These are phyloP conservation scores for Fallopia convolvulus DNA, from an alignment of 148 eudicot genomes.

Conservation along the genomic window DNA sequence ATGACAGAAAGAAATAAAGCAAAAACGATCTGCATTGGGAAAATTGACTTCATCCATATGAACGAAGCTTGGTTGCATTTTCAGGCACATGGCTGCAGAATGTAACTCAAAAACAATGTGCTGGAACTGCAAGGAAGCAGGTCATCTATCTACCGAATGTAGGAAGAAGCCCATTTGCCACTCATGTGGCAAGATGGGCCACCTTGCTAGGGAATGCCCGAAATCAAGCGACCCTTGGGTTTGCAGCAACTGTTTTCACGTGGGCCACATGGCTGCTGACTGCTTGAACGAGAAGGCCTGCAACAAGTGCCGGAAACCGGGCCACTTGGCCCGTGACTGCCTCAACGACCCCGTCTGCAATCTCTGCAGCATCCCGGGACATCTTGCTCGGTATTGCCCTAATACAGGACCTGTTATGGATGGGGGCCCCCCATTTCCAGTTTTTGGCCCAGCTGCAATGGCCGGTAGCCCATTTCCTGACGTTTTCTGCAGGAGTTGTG, in stretches of 20 bases:
- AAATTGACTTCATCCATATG: not conserved
- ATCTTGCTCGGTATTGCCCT: constrained; percentile 31
- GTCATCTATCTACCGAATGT: constrained; percentile 37
- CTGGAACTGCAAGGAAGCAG: constrained; percentile 44
- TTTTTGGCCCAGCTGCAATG: constrained; percentile 17
- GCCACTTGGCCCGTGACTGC: constrained; percentile 41
- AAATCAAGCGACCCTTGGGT: constrained; percentile 34
- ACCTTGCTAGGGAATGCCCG: constrained; percentile 37
- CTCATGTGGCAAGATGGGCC: constrained; percentile 39
- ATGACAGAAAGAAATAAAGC: not conserved
- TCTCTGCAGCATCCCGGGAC: constrained; percentile 25
- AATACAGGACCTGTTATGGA: constrained; percentile 17
- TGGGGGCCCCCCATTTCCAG: constrained; percentile 13
- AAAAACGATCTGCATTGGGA: not conserved
- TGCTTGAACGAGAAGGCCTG: constrained; percentile 39
- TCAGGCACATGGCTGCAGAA: constrained; percentile 39
- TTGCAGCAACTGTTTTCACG: constrained; percentile 37
- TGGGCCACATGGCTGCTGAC: constrained; percentile 25
- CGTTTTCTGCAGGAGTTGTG: constrained; percentile 28
- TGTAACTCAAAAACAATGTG: constrained; percentile 41
- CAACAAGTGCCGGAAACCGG: constrained; percentile 37
- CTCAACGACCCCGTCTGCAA: constrained; percentile 34
- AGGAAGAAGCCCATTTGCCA: constrained; percentile 35
- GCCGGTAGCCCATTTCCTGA: constrained; percentile 18
- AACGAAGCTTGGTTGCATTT: not conserved